phyloP scores from a whole-genome alignment of 2,329 filamentous ascomycete species.

The Coleophoma eucalyptorum region DNA sequence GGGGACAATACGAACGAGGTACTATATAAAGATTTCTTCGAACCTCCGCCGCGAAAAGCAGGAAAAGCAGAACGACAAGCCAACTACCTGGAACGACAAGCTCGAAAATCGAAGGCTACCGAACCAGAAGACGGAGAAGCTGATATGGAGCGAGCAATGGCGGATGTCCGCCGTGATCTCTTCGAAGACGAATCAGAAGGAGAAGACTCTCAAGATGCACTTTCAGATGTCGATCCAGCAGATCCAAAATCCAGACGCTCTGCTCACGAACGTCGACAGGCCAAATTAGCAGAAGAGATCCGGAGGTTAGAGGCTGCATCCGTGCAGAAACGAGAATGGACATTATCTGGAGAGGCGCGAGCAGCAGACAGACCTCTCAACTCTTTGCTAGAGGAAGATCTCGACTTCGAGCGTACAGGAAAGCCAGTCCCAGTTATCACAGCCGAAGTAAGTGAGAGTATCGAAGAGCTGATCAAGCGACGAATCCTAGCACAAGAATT shows the following conservation, averaged over 20 bases:
- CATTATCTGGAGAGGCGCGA: conserved; percentile 80
- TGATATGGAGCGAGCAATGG: conserved; percentile 80
- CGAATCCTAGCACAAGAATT: conserved; percentile 88
- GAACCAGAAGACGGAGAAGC: conserved; percentile 48
- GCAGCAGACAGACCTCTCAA: conserved; percentile 82
- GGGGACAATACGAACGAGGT: conserved; percentile 79
- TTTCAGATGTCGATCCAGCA: conserved; percentile 63
- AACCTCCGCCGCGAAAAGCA: conserved; percentile 72
- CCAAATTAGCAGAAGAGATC: conserved; percentile 85
- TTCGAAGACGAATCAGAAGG: conserved; percentile 74
- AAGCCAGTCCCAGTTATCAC: conserved; percentile 96
- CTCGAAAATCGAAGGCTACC: conserved; percentile 32
- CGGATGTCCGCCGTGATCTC: conserved; percentile 80
- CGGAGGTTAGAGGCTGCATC: conserved; percentile 85
- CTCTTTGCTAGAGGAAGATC: conserved; percentile 87
- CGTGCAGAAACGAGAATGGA: conserved; percentile 88
- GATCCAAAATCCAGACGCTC: conserved; percentile 74
- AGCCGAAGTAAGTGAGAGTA: conserved; percentile 82
- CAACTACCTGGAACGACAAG: conserved; percentile 30
- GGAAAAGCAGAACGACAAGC: conserved; percentile 46
- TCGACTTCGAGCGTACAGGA: conserved; percentile 92
- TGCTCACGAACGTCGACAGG: conserved; percentile 81
- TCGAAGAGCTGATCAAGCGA: conserved; percentile 91
- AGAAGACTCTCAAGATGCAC: conserved; percentile 60
- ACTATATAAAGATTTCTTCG: conserved; percentile 92